Conservation (phyloP, 169 alveolate species). For the Eimeria sp. region DNA sequence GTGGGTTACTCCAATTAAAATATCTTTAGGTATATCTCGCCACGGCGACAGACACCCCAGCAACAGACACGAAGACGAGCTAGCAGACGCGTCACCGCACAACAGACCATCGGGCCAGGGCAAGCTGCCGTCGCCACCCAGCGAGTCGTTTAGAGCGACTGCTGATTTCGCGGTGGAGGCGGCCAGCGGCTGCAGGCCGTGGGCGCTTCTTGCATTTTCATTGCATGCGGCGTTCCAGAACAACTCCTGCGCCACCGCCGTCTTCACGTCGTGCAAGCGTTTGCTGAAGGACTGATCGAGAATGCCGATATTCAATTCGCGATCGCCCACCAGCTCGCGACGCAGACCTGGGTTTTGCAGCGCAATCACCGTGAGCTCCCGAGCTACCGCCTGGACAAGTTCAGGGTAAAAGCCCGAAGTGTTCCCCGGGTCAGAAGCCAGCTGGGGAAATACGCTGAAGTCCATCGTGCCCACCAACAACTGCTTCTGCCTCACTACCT, state of each 20-base stretch:
- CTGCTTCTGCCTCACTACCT: slow-evolving; percentile 56
- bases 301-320: slow-evolving; percentile 48
- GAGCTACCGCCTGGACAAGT: slow-evolving; percentile 46
- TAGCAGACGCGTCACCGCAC: slow-evolving; percentile 29
- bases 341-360: slow-evolving; percentile 71
- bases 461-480: slow-evolving; percentile 67
- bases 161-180: background rate
- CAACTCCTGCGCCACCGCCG: slow-evolving; percentile 62
- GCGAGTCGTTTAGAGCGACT: background rate
- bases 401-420: slow-evolving; percentile 52
- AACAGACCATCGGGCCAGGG: slow-evolving; percentile 17
- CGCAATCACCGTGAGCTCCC: slow-evolving; percentile 60
- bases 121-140: background rate
- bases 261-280: slow-evolving; percentile 43
- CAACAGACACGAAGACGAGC: slow-evolving; percentile 34
- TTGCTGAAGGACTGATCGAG: slow-evolving; percentile 66
- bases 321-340: slow-evolving; percentile 67
- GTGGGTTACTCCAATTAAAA: slow-evolving; percentile 30
- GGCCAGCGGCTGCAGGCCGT: slow-evolving; percentile 13
- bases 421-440: slow-evolving; percentile 63
- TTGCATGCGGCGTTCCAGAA: slow-evolving; percentile 26
- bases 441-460: slow-evolving; percentile 62
- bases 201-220: background rate
- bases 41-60: slow-evolving; percentile 72
- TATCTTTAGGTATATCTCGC: slow-evolving; percentile 35